Base-by-base conservation (phyloP, 257 asterid genomes). In the Solanum boliviense region DNA sequence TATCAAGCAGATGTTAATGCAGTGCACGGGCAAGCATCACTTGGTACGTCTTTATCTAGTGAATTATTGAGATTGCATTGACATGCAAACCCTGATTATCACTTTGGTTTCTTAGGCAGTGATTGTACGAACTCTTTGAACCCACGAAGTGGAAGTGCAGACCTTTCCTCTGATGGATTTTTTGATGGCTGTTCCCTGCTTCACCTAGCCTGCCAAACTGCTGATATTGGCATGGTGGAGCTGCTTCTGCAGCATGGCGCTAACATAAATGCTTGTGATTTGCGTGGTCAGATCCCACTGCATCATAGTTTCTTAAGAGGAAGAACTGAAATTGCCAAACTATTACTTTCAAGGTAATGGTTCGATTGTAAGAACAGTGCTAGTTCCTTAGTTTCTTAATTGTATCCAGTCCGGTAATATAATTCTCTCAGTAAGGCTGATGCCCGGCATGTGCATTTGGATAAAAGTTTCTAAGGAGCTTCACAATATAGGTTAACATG, bases 221-320 rank as follows among this genome's bases (percentile, higher is more conserved):
- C 98, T 74, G 99, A 96, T 89, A 86, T 93, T 82, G 94, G 96
- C 90, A 95, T 94, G 99, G 95, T 95, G 29, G 99, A 96, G 93
- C 95, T 96, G 87, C 98, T 96, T 85, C 92, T 96, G 83, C 99
- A 96, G 88, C 92, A 95, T 35, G 98, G 99, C 83, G 98, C 98
- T 58, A 89, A 93, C 41, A 78, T 94, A 56, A 91, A 91, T 88
- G 85, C 92, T 70, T 83, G 92, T 83, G 99, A 96, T 89, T 92
- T 93, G 48, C 93, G 85, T 92, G 98, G 94, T 39, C 94, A 91
- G 88, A 94, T 96, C 8, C 97, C 98, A 4, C 92, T 96, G 89
- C 98, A 96, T 91, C 96, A 95, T 87, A 87, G 98, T 91, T 91
- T 94, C 83, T 65, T 90, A 35, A 91, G 95, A 90, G 98, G 98